Base-by-base conservation (phyloP, 768 basidiomycete genomes). In the Lenzites betulinus region DNA sequence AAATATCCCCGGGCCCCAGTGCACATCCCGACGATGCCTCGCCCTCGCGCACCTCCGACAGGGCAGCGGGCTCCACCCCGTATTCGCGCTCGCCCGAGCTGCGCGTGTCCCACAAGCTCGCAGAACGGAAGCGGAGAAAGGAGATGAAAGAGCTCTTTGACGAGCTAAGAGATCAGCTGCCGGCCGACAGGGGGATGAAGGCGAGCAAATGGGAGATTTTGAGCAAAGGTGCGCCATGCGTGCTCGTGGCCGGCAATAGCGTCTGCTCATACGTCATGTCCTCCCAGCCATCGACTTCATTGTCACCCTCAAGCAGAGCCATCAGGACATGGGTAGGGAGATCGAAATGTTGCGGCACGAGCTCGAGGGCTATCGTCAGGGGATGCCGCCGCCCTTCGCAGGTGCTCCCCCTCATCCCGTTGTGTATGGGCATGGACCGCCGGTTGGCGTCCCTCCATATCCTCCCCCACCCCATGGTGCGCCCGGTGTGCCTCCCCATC, bases 71-170 rank as follows among this genome's bases (percentile, higher is more conserved):
- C 58, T 66, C 80, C 36, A 92, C 93, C 13, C 95, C 95, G 5
- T 99, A 98, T 74, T 95, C 95, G 54, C 89, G 96, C 59, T 94
- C 92, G 0, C 96, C 96, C 8, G 97, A 98, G 73, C 79, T 99
- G 43, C 84, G 95, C 54, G 87, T 98, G 33, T 94, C 92, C 2
- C 97, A 99, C 76, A 99, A 99, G 71, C 84, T 99, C 30, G 97
- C 97, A 2, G 97, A 99, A 76, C 81, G 97, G 62, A 98, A 98
- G 75, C 78, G 97, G 67, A 82, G 97, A 74, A 98, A 96, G 76
- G 97, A 99, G 77, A 99, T 99, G 97, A 97, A 97, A 72, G 95
- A 98, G 60, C 74, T 99, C 44, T 98, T 98, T 70, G 97, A 99
- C 67, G 97, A 99, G 73, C 77, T 99, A 64, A 83, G 94, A 59